A percentile compares a stretch with the other conserved stretches of the same genome.
These are phyloP conservation scores for Pythium brachiatum DNA, from an alignment of 352 stramenopile genomes.

Conservation along the genomic window DNA sequence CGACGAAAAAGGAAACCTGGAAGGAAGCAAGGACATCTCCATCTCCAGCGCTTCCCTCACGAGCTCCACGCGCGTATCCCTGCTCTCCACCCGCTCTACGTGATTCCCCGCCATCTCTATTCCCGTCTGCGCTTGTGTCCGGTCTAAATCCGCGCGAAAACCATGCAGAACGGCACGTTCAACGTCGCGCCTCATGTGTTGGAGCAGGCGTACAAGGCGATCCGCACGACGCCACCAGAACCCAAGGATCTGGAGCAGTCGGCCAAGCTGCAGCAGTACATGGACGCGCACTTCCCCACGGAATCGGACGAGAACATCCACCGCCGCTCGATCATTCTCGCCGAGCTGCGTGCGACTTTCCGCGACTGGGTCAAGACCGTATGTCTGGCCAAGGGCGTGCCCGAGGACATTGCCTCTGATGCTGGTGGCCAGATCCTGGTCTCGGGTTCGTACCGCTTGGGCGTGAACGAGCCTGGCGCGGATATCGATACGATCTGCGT, in stretches of 20 bases:
- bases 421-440: conserved; percentile 87
- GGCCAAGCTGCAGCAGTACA: conserved; percentile 74
- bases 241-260: conserved; percentile 84
- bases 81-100: background rate
- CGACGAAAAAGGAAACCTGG: conserved; percentile 5
- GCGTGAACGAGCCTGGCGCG: conserved; percentile 95
- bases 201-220: conserved; percentile 88
- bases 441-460: conserved; percentile 93
- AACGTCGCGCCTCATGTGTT: conserved; percentile 70
- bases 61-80: background rate
- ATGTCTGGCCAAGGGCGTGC: conserved; percentile 79
- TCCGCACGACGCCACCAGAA: conserved; percentile 82
- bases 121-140: background rate
- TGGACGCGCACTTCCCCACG: conserved; percentile 78
- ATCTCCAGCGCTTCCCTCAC: background rate
- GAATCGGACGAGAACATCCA: conserved; percentile 81
- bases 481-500: conserved; percentile 99
- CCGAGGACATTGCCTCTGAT: conserved; percentile 83
- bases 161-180: conserved; percentile 56
- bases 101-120: conserved; percentile 1
- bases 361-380: conserved; percentile 84
- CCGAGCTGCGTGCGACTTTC: conserved; percentile 81
- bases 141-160: background rate
- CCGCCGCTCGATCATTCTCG: conserved; percentile 80
- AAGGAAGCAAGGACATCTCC: background rate